Percentiles rank a stretch among this genome's conserved stretches.
Evolutionary conservation across 2,329 filamentous ascomycete species (phyloP).

Genomic region (Davidsoniella australis): DNA sequence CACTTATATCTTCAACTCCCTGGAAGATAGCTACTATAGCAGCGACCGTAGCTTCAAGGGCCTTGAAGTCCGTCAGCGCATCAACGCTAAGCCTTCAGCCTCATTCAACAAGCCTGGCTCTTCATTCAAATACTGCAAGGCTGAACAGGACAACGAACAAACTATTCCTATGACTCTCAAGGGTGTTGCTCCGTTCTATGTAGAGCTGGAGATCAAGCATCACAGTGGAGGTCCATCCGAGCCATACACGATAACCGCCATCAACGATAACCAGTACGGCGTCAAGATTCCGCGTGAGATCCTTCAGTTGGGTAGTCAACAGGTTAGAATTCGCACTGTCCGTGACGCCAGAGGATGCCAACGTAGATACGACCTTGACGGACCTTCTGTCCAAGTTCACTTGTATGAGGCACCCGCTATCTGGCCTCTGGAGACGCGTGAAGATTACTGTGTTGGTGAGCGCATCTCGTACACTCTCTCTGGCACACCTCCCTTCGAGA

Average conservation of each 20-base stretch:
- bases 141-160: constrained; percentile 67
- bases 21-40: constrained; percentile 77
- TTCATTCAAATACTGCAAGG: constrained; percentile 88
- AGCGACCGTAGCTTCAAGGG: constrained; percentile 50
- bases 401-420: constrained; percentile 89
- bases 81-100: constrained; percentile 70
- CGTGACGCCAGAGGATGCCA: constrained; percentile 78
- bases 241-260: constrained; percentile 63
- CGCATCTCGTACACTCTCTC: constrained; percentile 82
- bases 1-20: constrained; percentile 66
- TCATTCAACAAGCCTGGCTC: constrained; percentile 73
- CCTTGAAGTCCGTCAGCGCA: constrained; percentile 60
- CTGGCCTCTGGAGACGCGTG: constrained; percentile 65
- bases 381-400: constrained; percentile 70
- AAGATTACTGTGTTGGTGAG: constrained; percentile 90
- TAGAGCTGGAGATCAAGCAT: constrained; percentile 89
- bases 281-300: constrained; percentile 73
- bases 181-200: constrained; percentile 69
- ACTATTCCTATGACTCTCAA: constrained; percentile 73
- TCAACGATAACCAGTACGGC: constrained; percentile 55
- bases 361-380: constrained; percentile 52
- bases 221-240: constrained; percentile 67
- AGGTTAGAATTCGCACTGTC: constrained; percentile 76
- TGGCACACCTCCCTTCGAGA: constrained; percentile 79
- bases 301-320: constrained; percentile 75